A percentile compares a stretch with the other conserved stretches of the same genome.
These are phyloP conservation scores for Kwoniella pini DNA, from an alignment of 768 basidiomycete genomes.

Conservation along the genomic window DNA sequence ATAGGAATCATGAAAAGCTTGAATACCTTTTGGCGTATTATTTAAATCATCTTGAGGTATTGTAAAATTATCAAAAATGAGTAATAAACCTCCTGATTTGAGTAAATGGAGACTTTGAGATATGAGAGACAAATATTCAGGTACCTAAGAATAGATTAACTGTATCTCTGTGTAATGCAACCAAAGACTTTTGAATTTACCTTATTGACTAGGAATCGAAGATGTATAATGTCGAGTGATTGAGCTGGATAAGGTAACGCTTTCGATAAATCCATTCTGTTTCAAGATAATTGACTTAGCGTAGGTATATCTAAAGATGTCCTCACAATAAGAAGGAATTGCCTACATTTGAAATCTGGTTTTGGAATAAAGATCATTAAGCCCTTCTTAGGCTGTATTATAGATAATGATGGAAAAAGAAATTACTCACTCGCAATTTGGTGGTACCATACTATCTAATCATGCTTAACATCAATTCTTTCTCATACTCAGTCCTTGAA, in stretches of 20 bases:
- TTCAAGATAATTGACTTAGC: background rate
- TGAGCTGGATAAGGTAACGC: conserved; percentile 20
- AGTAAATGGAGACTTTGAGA: conserved; percentile 8
- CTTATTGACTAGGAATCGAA: conserved; percentile 27
- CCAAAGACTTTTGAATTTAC: no score
- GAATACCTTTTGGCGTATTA: background rate
- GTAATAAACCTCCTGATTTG: conserved; percentile 22
- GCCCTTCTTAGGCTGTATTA: no score
- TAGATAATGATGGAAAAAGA: no score
- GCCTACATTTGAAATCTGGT: no score
- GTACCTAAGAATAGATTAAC: no score
- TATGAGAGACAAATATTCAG: background rate
- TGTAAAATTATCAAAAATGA: conserved; percentile 28
- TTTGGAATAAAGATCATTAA: no score
- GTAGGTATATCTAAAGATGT: background rate
- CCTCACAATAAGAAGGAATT: no score
- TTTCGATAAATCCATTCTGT: conserved; percentile 15
- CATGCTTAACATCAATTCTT: background rate
- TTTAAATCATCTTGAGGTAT: background rate
- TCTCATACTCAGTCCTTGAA: background rate
- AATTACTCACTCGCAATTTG: conserved; percentile 26
- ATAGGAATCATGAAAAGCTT: conserved; percentile 2
- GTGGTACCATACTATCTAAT: background rate
- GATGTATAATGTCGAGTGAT: conserved; percentile 38
- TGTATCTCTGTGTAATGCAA: no score